Conservation (phyloP, 805 yeast genomes). For the Allodekkera sacchari region DNA sequence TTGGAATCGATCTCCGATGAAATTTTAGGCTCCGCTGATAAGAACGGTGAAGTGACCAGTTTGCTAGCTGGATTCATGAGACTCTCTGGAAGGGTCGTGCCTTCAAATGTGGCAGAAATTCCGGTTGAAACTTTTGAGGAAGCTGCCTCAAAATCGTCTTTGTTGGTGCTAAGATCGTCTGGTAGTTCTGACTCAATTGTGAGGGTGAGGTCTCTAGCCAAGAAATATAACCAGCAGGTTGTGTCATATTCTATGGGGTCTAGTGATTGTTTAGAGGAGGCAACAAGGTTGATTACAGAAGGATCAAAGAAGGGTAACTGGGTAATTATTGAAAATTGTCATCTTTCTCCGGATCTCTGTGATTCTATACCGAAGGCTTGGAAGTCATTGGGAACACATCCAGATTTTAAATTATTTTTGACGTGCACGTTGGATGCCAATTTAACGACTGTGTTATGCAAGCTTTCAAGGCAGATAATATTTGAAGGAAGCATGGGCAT, state of each 20-base stretch:
- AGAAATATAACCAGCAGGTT: slow-evolving; percentile 19
- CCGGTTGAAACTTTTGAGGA: slow-evolving; percentile 15
- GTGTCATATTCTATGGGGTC: slow-evolving; percentile 66
- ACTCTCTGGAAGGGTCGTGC: not conserved
- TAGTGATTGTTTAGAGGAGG: slow-evolving; percentile 49
- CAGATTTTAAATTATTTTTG: slow-evolving; percentile 49
- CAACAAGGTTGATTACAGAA: slow-evolving; percentile 41
- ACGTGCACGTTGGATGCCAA: slow-evolving; percentile 46
- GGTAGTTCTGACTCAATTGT: slow-evolving; percentile 62
- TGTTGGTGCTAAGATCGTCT: slow-evolving; percentile 46
- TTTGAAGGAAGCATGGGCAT: slow-evolving; percentile 61
- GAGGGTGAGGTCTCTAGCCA: slow-evolving; percentile 40
- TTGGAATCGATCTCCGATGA: not conserved
- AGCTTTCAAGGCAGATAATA: slow-evolving; percentile 44
- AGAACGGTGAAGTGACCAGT: not conserved
- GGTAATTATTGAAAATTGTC: slow-evolving; percentile 77
- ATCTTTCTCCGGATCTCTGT: slow-evolving; percentile 62
- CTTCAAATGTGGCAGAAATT: slow-evolving; percentile 1
- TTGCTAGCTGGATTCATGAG: not conserved
- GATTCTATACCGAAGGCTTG: slow-evolving; percentile 42
- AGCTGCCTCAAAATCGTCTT: slow-evolving; percentile 23
- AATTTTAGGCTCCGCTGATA: not conserved
- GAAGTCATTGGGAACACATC: slow-evolving; percentile 20
- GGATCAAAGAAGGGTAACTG: slow-evolving; percentile 49
- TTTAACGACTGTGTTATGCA: slow-evolving; percentile 50